Conservation (phyloP, 305 asterid genomes). For the Petunia hybrid region DNA sequence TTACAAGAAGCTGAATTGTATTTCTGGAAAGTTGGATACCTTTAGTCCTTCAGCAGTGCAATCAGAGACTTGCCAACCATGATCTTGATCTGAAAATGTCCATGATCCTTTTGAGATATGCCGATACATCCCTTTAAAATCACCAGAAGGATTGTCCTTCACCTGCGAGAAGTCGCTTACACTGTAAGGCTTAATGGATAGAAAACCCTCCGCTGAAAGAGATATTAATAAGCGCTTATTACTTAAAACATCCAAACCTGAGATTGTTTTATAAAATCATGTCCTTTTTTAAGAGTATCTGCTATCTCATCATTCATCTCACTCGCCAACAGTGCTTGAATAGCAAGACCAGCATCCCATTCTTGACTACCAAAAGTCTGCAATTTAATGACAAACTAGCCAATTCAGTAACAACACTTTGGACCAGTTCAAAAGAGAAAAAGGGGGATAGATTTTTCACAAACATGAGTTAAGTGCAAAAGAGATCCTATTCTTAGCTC, state of each 20-base stretch:
- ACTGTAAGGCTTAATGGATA: not conserved
- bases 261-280: constrained; percentile 66
- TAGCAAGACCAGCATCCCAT: constrained; percentile 86
- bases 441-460: not conserved
- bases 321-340: constrained; percentile 82
- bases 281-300: constrained; percentile 63
- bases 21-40: constrained; percentile 44
- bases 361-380: constrained; percentile 89
- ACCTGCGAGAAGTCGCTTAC: constrained; percentile 38
- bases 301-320: constrained; percentile 63
- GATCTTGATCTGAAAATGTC: constrained; percentile 87
- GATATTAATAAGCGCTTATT: not conserved
- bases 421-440: too few relatives aligned
- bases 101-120: constrained; percentile 85
- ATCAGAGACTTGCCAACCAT: constrained; percentile 91
- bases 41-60: constrained; percentile 89
- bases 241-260: constrained; percentile 51
- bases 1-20: not conserved
- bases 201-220: not conserved
- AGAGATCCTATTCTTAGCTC: not conserved
- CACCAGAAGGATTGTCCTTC: constrained; percentile 71
- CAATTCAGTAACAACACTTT: not conserved
- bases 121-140: constrained; percentile 69
- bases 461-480: not conserved
- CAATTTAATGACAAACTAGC: constrained; percentile 27